phyloP scores from a whole-genome alignment of 192 early-diverging fungal species.

The Podila clonocystis region DNA sequence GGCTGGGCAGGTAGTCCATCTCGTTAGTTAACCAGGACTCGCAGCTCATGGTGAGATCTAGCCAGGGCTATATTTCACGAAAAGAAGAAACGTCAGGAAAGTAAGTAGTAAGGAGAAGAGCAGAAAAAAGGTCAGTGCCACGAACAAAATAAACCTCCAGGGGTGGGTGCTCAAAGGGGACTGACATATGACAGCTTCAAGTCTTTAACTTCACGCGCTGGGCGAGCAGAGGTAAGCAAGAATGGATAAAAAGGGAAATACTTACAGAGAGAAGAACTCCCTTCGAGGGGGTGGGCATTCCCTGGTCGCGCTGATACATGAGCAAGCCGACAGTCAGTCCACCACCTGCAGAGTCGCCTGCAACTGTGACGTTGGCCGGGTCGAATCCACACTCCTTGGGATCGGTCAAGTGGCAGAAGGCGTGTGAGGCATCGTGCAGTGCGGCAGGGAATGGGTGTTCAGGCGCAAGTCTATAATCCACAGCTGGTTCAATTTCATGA shows the following conservation, averaged over 20 bases:
- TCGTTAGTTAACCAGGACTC: conserved; percentile 57
- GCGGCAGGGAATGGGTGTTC: conserved; percentile 66
- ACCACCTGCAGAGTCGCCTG: conserved; percentile 81
- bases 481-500: conserved; percentile 19
- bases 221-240: background rate
- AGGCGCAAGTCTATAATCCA: conserved; percentile 54
- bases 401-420: conserved; percentile 63
- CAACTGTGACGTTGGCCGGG: conserved; percentile 67
- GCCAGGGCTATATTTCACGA: conserved; percentile 56
- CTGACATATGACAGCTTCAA: background rate
- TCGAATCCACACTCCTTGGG: conserved; percentile 57
- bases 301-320: conserved; percentile 68
- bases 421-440: conserved; percentile 68
- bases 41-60: conserved; percentile 64
- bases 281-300: conserved; percentile 58
- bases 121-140: too few relatives aligned
- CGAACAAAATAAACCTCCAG: too few relatives aligned
- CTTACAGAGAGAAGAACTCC: conserved; percentile 69
- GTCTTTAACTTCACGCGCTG: background rate
- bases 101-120: background rate
- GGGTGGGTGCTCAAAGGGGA: too few relatives aligned
- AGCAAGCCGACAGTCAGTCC: conserved; percentile 69
- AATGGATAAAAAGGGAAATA: background rate
- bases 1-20: conserved; percentile 45
- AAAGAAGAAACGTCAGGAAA: background rate